phyloP scores from a whole-genome alignment of 2,329 filamentous ascomycete genomes.

The Didymella lethalis region DNA sequence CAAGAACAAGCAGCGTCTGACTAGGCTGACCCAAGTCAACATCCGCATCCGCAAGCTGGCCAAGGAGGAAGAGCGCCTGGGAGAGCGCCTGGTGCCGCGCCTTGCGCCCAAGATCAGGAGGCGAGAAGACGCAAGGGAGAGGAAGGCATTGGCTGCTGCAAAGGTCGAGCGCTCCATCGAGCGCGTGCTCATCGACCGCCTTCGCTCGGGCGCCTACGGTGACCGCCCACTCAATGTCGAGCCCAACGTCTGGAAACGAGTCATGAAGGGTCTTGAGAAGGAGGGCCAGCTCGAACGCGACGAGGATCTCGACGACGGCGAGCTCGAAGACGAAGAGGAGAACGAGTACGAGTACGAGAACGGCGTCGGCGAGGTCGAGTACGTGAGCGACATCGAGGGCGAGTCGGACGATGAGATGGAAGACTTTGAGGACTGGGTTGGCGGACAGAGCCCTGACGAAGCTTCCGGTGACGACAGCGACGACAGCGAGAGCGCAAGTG shows the following conservation, averaged over 20 bases:
- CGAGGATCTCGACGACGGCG: constrained; percentile 86
- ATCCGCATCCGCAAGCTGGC: constrained; percentile 79
- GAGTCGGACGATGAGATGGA: constrained; percentile 71
- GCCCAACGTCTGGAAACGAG: constrained; percentile 96
- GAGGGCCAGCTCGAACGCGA: constrained; percentile 84
- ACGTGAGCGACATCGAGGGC: constrained; percentile 89
- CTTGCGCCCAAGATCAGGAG: constrained; percentile 84
- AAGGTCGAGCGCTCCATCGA: constrained; percentile 97
- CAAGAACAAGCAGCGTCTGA: constrained; percentile 96
- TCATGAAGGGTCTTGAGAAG: constrained; percentile 87
- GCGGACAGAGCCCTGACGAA: constrained; percentile 67
- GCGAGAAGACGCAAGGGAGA: constrained; percentile 58
- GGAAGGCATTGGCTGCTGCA: constrained; percentile 66
- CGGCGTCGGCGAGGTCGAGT: constrained; percentile 82
- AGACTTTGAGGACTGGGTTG: constrained; percentile 90
- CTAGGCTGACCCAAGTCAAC: constrained; percentile 87
- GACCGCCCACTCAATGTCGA: constrained; percentile 95
- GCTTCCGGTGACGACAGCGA: constrained; percentile 66
- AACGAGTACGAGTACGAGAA: constrained; percentile 71
- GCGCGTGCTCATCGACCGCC: constrained; percentile 87
- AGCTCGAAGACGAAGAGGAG: constrained; percentile 76
- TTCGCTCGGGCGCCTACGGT: constrained; percentile 92
- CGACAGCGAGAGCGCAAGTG: constrained; percentile 62
- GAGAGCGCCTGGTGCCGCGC: constrained; percentile 86
- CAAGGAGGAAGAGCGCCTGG: constrained; percentile 87